A percentile compares a stretch with the other conserved stretches of the same genome.
Evolutionary conservation across 2,329 filamentous ascomycete species (phyloP).

Genomic region (Calonectria naviculata): DNA sequence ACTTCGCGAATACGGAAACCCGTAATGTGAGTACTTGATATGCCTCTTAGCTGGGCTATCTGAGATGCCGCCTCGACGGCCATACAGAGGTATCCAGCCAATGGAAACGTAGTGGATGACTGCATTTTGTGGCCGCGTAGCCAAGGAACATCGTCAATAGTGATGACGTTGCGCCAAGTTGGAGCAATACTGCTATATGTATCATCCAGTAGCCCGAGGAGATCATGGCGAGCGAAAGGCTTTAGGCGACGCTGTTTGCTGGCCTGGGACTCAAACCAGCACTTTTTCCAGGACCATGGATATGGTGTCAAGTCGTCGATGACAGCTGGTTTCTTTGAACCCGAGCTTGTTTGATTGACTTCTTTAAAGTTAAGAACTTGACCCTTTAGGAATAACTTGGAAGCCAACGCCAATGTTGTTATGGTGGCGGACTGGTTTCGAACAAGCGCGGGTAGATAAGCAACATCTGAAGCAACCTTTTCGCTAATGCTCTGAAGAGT

Average conservation of each 20-base stretch:
- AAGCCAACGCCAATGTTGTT: slow-evolving; percentile 56
- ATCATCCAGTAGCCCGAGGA: slow-evolving; percentile 58
- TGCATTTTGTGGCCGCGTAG: slow-evolving; percentile 69
- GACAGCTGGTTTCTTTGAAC: slow-evolving; percentile 34
- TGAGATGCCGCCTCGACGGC: slow-evolving; percentile 59
- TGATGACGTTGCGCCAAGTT: slow-evolving; percentile 61
- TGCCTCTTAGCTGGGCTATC: slow-evolving; percentile 37
- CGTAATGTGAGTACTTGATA: slow-evolving; percentile 30
- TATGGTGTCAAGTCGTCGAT: slow-evolving; percentile 59
- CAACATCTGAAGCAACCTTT: slow-evolving; percentile 50
- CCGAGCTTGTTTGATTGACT: slow-evolving; percentile 52
- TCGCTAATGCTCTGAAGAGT: slow-evolving; percentile 57
- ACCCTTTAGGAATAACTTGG: slow-evolving; percentile 57
- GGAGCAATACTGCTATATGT: slow-evolving; percentile 57
- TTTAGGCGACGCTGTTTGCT: slow-evolving; percentile 54
- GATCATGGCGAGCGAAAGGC: slow-evolving; percentile 53
- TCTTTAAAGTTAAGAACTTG: slow-evolving; percentile 54
- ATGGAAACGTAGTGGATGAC: slow-evolving; percentile 65
- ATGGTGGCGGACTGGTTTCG: slow-evolving; percentile 62
- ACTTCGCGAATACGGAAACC: slow-evolving; percentile 35
- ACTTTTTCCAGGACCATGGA: slow-evolving; percentile 58
- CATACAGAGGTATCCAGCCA: slow-evolving; percentile 65
- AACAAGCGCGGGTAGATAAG: slow-evolving; percentile 59
- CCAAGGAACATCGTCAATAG: slow-evolving; percentile 64
- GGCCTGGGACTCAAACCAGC: slow-evolving; percentile 60